Conservation (phyloP, 768 basidiomycete genomes). For the Xerocomellus chrysenteron region DNA sequence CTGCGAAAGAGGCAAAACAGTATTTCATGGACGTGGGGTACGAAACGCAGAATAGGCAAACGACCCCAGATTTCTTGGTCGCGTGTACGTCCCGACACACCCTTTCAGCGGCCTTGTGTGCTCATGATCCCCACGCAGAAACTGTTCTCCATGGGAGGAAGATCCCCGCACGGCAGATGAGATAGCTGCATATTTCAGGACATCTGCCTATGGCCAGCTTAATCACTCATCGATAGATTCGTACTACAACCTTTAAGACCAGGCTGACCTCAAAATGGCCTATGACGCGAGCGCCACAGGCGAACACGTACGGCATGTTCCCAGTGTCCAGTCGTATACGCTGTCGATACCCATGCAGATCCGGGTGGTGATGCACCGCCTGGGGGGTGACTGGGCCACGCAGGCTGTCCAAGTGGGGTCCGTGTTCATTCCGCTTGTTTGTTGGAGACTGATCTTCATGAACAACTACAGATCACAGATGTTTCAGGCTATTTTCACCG, state of each 20-base stretch:
- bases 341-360: constrained; percentile 47
- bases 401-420: constrained; percentile 38
- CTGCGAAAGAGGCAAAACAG: neutral
- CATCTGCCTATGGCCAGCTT: constrained; percentile 37
- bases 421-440: neutral
- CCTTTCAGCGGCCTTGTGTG: neutral
- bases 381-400: constrained; percentile 39
- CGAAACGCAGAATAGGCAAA: constrained; percentile 53
- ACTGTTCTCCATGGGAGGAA: constrained; percentile 63
- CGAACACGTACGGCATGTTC: constrained; percentile 50
- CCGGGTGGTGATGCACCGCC: constrained; percentile 42
- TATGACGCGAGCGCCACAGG: constrained; percentile 49
- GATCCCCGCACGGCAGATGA: constrained; percentile 56
- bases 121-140: constrained; percentile 24
- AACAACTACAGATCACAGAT: constrained; percentile 34
- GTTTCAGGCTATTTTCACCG: constrained; percentile 22
- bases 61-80: constrained; percentile 60
- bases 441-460: neutral
- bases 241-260: constrained; percentile 45
- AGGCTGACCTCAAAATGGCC: constrained; percentile 38
- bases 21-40: constrained; percentile 33
- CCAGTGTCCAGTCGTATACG: constrained; percentile 42
- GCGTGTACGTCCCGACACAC: constrained; percentile 38
- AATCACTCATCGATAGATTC: constrained; percentile 48
- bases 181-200: constrained; percentile 49